Evolutionary conservation across 768 basidiomycete genomes (phyloP), one percentile per base, ranked within the genome.

Genomic region (Boletus patriciae): DNA sequence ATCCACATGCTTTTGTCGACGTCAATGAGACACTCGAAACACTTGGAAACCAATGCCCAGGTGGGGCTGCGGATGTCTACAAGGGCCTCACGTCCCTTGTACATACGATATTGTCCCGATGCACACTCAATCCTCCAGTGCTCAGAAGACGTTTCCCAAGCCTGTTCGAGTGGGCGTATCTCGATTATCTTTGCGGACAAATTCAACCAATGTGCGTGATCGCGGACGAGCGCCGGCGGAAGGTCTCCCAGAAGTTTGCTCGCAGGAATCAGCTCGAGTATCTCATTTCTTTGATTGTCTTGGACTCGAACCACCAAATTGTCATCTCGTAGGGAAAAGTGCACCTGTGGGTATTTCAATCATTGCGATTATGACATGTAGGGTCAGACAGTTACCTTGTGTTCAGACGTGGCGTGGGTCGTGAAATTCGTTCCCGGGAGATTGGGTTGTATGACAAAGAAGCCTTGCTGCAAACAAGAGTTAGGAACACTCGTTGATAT

Each of bases 141-240:
- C 3, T 50, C 50, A 0, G 43, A 13, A 1, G 64, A 69, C 4
- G 52, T 21, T 4, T 54, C 45, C 71, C 72, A 72, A 0, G 46
- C 6, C 13, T 37, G 36, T 13, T 62, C 25, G 1, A 56, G 31
- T 18, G 66, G 62, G 0, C 64, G 59, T 27, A 73, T 58, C 23
- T 73, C 72, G 4, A 73, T 62, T 13, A 36, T 46, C 1, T 19
- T 8, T 0, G 45, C 54, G 6, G 50, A 19, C 0, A 68, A 38
- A 40, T 68, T 55, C 19, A 73, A 51, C 70, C 71, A 73, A 33
- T 70, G 70, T 16, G 44, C 52, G 23, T 62, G 58, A 3, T 16
- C 53, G 3, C 42, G 3, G n/a, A 71, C 1, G 29, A 51, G 41
- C 0, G 50, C 15, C 10, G 38, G 6, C 3, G 38, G 44, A 18